Base-by-base conservation (phyloP, 345 rosid species). In the Euphorbia pulcherrima region DNA sequence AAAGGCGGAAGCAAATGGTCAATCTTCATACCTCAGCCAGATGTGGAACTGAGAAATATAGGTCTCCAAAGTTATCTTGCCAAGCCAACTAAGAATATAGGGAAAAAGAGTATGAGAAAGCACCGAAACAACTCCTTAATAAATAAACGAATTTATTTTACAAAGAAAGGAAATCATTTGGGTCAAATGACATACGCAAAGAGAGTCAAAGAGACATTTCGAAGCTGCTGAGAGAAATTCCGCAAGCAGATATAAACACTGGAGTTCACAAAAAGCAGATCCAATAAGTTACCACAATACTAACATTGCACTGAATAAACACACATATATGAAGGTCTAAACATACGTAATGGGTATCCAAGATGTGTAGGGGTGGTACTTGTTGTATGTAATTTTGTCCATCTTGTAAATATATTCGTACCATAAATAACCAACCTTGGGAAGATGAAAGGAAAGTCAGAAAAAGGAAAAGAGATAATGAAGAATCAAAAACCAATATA, bases 281-380 rank as follows among this genome's bases (percentile, higher is more conserved):
- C 52, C 48, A 68, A 26, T 63, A 62, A 75, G 76, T 72, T 47
- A 18, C 6, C 6, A 26, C 17, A 68, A 67, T 65, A 6, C 26
- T 9, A 70, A 12, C 46, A 8, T 50, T 26, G 18, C 44, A 13
- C 28, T 8, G 16, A 21, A 60, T 3, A 62, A 10, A 40, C 29
- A 40, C 51, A 16, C n/a, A 23, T 40, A 40, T 26, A 26, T 12
- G 29, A 28, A 44, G 2, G 30, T 64, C 46, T 51, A 50, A 47
- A 82, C 95, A 62, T 68, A 94, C 97, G 96, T 91, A 68, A 94
- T 94, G n/a, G 97, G 99, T 60, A 94, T 94, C 99, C 97, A 94
- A 21, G 99, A 94, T 72, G 99, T 89, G 81, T 94, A 94, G 5
- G 99, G 99, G 67, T 94, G 99, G 79, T 79, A 85, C 85, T 83